Percentiles rank a stretch among this genome's conserved stretches.
These are phyloP conservation scores for Cercospora citrullina DNA, from an alignment of 2,329 filamentous ascomycete species.

Conservation along the genomic window DNA sequence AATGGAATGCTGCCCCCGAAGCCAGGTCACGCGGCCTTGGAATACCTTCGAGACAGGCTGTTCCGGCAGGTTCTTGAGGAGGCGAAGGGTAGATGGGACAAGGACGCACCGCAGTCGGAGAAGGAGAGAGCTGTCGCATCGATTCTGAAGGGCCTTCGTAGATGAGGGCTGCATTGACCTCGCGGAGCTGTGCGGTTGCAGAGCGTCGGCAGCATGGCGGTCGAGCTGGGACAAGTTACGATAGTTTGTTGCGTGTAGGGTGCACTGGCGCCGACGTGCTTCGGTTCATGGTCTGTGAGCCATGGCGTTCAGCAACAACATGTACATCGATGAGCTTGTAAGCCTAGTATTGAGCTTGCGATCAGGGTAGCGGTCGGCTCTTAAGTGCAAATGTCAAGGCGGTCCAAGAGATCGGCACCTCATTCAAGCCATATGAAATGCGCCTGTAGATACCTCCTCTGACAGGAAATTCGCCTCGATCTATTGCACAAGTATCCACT, in stretches of 20 bases:
- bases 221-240: no score
- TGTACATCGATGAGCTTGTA: neutral
- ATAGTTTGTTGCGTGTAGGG: no score
- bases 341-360: neutral
- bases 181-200: no score
- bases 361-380: neutral
- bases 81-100: neutral
- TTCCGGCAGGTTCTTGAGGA: neutral
- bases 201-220: no score
- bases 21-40: neutral
- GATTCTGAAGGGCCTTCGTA: neutral
- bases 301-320: neutral
- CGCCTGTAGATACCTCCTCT: no score
- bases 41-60: neutral
- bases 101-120: neutral
- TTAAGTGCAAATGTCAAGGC: neutral
- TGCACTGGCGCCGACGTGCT: neutral
- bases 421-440: no score
- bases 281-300: neutral
- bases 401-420: no score
- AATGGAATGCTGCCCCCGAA: neutral
- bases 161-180: neutral
- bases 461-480: neutral
- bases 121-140: neutral
- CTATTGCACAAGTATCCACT: slow-evolving; percentile 11